Base-by-base conservation (phyloP, 2,329 filamentous ascomycete species). In the Cordyceps farinosa region DNA sequence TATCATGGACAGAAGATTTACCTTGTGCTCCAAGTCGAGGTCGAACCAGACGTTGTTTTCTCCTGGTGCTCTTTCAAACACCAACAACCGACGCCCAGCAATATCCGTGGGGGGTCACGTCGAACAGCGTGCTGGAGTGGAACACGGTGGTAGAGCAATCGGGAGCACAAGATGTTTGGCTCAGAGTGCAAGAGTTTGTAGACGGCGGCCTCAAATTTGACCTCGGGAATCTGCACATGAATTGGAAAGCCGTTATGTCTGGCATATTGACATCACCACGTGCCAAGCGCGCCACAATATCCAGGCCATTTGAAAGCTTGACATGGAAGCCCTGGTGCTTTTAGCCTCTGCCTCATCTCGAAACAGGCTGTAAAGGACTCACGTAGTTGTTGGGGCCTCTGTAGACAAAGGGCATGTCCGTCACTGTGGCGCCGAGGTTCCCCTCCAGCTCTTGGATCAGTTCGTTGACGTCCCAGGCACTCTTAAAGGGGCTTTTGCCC, bases 311-410 rank as follows among this genome's bases (percentile, higher is more conserved):
- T 13, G 45, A 48, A 22, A 48, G 27, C 27, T 30, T 48, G 27
- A 29, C 22, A 13, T 48, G 45, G 27, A 48, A 48, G 10, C 45
- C 45, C 45, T 48, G 29, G 45, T 22, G 8, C 27, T 48, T 29
- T 48, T 22, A 36, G 50, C 17, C 17, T 52, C 50, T 22, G 22
- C 22, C 22, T 22, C 22, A 22, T 22, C 22, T 22, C 22, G 22
- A 22, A 22, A 22, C 22, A 22, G 22, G 22, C 22, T 22, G 22
- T 22, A 22, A 22, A 22, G 22, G 22, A 22, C 22, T 22, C 22
- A 70, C 71, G 60, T 71, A 73, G 65, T 72, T 68, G 65, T 73
- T 71, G 17, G 70, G 71, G 34, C 70, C 70, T 17, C 53, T 64
- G 40, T 56, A 53, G 40, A 72, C 62, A 17, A 42, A 9, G 7